phyloP scores from a whole-genome alignment of 2,329 filamentous ascomycete species.

The Cryphonectria naterciae region DNA sequence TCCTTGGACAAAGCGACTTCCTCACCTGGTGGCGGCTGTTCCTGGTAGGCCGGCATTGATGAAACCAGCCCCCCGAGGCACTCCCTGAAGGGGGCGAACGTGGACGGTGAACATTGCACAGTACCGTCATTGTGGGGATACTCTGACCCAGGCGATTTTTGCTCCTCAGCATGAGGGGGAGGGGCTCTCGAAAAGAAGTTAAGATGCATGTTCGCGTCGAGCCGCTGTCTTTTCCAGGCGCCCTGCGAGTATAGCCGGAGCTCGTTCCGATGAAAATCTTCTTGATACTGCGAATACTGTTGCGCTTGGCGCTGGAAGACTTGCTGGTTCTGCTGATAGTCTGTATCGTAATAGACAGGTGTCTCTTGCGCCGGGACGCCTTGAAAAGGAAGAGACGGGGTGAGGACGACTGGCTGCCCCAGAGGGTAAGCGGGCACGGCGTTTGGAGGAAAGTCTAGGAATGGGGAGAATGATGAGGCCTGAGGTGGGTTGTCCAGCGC shows the following conservation, averaged over 20 bases:
- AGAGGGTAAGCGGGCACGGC: slow-evolving; percentile 34
- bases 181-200: slow-evolving; percentile 9
- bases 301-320: slow-evolving; percentile 23
- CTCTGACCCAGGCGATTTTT: slow-evolving; percentile 18
- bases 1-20: not conserved
- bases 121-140: slow-evolving; percentile 18
- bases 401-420: slow-evolving; percentile 35
- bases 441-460: slow-evolving; percentile 33
- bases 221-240: slow-evolving; percentile 38
- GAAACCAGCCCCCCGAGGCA: slow-evolving; percentile 13
- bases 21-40: slow-evolving; percentile 19
- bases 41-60: slow-evolving; percentile 11
- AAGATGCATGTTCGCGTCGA: slow-evolving; percentile 32
- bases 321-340: slow-evolving; percentile 37
- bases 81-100: slow-evolving; percentile 13
- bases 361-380: not conserved
- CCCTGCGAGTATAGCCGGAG: not conserved
- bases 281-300: slow-evolving; percentile 6
- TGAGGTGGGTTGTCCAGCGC: slow-evolving; percentile 39
- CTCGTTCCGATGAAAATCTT: slow-evolving; percentile 23
- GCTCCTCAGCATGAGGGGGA: slow-evolving; percentile 5
- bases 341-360: slow-evolving; percentile 35
- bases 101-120: not conserved
- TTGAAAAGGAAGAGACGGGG: not conserved
- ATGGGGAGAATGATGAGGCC: slow-evolving; percentile 11